phyloP scores from a whole-genome alignment of 495 filamentous ascomycete genomes.

The Aspergillus sclerotiicarbonarius region DNA sequence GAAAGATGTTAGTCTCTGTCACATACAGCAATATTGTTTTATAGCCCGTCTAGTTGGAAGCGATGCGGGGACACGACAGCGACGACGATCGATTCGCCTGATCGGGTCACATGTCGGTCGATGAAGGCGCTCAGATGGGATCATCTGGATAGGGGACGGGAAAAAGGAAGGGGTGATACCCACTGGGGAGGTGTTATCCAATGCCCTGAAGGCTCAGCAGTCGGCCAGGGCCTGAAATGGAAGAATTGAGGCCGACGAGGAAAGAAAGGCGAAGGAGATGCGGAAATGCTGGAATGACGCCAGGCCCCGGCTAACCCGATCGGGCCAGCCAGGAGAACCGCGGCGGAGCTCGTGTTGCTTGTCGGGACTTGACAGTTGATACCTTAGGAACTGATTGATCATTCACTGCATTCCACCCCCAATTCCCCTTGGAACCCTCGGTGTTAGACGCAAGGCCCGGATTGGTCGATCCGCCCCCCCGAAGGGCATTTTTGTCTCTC shows the following conservation, averaged over 20 bases:
- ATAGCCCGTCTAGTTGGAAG: constrained; percentile 3
- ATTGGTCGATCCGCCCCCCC: background rate
- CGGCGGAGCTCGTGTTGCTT: background rate
- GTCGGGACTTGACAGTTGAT: no score
- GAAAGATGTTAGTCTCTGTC: background rate
- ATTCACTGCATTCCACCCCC: background rate
- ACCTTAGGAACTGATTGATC: no score
- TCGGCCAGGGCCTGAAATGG: background rate
- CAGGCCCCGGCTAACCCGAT: background rate
- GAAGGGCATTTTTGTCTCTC: background rate
- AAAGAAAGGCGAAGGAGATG: background rate
- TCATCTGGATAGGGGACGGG: background rate
- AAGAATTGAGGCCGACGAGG: background rate
- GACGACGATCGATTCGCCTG: constrained; percentile 27
- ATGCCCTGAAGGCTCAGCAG: background rate
- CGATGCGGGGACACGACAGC: constrained; percentile 15
- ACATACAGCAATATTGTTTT: constrained; percentile 3
- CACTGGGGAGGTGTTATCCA: background rate
- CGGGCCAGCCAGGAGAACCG: background rate
- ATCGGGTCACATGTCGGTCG: constrained; percentile 35
- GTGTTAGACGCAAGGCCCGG: background rate
- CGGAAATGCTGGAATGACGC: background rate
- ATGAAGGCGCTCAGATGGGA: constrained; percentile 3
- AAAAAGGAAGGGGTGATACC: constrained; percentile 1
- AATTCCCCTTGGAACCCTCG: background rate